Conservation (phyloP, 2,329 filamentous ascomycete species). For the Ustilaginoidea virens region DNA sequence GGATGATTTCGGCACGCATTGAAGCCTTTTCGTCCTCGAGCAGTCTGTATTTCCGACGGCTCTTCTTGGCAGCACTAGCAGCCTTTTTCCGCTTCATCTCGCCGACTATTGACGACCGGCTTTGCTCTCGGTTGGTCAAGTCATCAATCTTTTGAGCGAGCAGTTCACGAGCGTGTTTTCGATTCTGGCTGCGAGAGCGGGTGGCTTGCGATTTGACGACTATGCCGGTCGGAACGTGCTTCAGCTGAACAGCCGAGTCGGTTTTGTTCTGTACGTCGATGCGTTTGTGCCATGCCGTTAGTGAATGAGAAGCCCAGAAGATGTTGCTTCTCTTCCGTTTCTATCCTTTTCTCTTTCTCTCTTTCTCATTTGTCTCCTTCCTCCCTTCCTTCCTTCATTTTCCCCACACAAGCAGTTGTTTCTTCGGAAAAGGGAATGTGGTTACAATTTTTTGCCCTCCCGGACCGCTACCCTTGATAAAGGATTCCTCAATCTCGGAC, state of each 20-base stretch:
- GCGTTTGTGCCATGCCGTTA: background rate
- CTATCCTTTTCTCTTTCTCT: too few relatives aligned
- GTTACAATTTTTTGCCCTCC: conserved; percentile 86
- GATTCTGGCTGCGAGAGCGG: conserved; percentile 72
- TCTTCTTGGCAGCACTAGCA: conserved; percentile 69
- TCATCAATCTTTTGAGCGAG: conserved; percentile 64
- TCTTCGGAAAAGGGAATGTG: background rate
- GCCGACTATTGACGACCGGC: conserved; percentile 48
- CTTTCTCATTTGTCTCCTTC: too few relatives aligned
- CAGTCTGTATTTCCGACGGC: conserved; percentile 59
- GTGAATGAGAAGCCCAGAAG: background rate
- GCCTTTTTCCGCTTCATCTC: conserved; percentile 51
- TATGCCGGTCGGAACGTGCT: conserved; percentile 76
- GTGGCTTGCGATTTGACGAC: conserved; percentile 93
- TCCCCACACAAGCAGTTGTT: background rate
- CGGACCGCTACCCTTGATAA: conserved; percentile 81
- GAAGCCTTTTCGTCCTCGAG: conserved; percentile 35
- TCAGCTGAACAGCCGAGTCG: conserved; percentile 83
- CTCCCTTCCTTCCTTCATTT: too few relatives aligned
- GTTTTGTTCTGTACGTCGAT: conserved; percentile 64
- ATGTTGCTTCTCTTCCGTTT: too few relatives aligned
- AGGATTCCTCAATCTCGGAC: conserved; percentile 65
- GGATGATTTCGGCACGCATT: conserved; percentile 5
- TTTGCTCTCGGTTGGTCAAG: conserved; percentile 53
- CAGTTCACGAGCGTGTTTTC: conserved; percentile 65